Evolutionary conservation across 768 basidiomycete genomes (phyloP).

Genomic region (Rhizopogon vesiculosus): DNA sequence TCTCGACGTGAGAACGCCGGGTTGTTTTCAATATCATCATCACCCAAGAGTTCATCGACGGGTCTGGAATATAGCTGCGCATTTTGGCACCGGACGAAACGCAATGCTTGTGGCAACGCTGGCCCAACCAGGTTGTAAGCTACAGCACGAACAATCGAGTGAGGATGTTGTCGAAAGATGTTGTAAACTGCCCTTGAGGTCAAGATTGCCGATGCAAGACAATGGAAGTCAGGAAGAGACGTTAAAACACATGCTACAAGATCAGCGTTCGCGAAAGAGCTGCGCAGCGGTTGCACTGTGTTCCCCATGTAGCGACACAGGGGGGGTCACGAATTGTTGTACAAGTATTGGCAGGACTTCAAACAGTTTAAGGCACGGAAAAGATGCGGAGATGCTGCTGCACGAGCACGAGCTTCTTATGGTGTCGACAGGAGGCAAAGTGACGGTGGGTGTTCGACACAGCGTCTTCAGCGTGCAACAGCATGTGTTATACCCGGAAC

Average conservation of each 20-base stretch:
- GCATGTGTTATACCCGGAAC: neutral
- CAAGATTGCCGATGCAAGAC: constrained; percentile 14
- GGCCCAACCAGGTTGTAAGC: constrained; percentile 18
- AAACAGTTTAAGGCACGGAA: neutral
- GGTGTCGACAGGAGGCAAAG: too few relatives aligned
- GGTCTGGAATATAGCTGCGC: neutral
- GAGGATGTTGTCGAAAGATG: constrained; percentile 16
- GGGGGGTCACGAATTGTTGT: neutral
- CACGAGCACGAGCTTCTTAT: neutral
- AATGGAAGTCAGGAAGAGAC: constrained; percentile 14
- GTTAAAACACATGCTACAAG: constrained; percentile 18
- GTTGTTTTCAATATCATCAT: constrained; percentile 9
- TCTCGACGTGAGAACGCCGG: constrained; percentile 16
- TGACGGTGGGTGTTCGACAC: too few relatives aligned
- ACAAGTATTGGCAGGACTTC: neutral
- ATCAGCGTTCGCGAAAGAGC: constrained; percentile 15
- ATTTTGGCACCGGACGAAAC: constrained; percentile 13
- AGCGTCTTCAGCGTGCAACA: too few relatives aligned
- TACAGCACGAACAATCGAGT: constrained; percentile 15
- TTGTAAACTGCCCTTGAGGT: constrained; percentile 13
- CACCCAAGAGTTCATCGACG: constrained; percentile 3
- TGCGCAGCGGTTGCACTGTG: neutral
- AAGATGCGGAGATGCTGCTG: neutral
- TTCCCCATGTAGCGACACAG: neutral
- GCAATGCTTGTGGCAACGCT: constrained; percentile 22